Percentiles rank a stretch among this genome's conserved stretches.
phyloP scores from a whole-genome alignment of 2,329 filamentous ascomycete species.

The Alternaria postmessia region DNA sequence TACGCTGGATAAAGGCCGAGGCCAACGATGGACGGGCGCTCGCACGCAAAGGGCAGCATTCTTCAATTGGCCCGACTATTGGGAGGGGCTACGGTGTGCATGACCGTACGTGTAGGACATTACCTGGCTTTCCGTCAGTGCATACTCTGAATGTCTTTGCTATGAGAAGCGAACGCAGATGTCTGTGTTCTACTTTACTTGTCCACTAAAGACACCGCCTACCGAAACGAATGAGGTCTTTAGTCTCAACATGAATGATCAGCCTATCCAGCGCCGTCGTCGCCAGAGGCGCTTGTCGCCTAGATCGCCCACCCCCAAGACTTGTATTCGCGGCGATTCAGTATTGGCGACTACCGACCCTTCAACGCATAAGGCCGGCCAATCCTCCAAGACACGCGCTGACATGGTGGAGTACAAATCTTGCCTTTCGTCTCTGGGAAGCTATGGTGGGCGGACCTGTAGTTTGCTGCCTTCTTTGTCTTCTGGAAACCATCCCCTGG shows the following conservation, averaged over 20 bases:
- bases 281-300: neutral
- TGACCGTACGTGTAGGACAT: neutral
- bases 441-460: neutral
- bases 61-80: neutral
- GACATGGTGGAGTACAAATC: neutral
- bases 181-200: neutral
- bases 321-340: too few species aligned
- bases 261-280: neutral
- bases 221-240: neutral
- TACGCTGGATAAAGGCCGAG: neutral
- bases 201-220: neutral
- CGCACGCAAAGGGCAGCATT: neutral
- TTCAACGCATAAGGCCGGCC: neutral
- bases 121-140: neutral
- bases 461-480: neutral
- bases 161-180: neutral
- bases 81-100: too few species aligned
- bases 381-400: neutral
- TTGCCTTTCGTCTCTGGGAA: neutral
- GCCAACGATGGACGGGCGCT: neutral
- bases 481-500: neutral
- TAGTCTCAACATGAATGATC: neutral
- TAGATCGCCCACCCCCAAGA: neutral
- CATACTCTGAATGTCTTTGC: neutral
- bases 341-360: neutral